Base-by-base conservation (phyloP, 108 stramenopile genomes). In the Nitzschia palea region DNA sequence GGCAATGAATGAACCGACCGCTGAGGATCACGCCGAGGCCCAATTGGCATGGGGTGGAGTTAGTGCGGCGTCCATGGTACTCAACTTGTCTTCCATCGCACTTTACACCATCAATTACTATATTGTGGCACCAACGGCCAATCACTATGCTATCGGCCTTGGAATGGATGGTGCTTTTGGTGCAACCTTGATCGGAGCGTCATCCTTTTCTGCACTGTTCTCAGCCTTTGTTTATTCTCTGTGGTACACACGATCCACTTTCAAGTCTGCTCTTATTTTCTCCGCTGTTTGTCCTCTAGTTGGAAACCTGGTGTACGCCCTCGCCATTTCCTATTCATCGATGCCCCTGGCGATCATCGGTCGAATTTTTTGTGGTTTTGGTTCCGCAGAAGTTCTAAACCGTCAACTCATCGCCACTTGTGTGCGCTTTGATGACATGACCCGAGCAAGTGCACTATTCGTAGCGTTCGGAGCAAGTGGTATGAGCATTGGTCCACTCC, bases 91-190 rank as follows among this genome's bases (percentile, higher is more conserved):
- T 36, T 85, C 84, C 6, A 81, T 76, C 22, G 32, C 85, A 15
- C 54, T 88, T 34, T 88, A 88, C 71, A 88, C 82, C 4, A 75
- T 82, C 27, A 87, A 87, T 64, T 87, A 84, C 70, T 84, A 87
- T 63, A 82, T 86, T 57, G 71, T 86, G 36, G 85, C 81, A 25
- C 87, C 87, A 10, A 86, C 85, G 5, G 83, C 83, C 14, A 82
- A 84, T 48, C 72, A 56, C 30, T 86, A 86, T 54, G 85, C 85
- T 3, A 73, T 74, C 36, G 30, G 67, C 26, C 75, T 89, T 25
- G 85, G 85, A 17, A 26, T 31, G 17, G 64, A 82, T 59, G 83
- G 73, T 15, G 82, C 81, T 4, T 83, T 63, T 57, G 79, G 78
- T 14, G 76, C 80, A 4, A 82, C 74, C n/a, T 60, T 82, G 22